Evolutionary conservation across 345 rosid species (phyloP), one percentile per base, ranked within the genome.

Genomic region (Eutrema yunnanense): DNA sequence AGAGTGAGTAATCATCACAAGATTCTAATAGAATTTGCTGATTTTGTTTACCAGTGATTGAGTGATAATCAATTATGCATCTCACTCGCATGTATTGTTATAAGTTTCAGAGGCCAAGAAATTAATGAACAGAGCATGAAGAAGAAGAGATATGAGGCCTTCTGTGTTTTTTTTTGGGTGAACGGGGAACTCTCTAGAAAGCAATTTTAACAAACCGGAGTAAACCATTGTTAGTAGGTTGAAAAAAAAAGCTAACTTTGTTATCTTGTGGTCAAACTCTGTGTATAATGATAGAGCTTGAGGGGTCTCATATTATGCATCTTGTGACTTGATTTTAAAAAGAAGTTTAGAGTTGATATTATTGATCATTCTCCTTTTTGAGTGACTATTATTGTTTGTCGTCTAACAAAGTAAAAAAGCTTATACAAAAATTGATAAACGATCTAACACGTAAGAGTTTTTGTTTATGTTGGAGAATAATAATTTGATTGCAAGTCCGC

Each of bases 1-100:
- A 53, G 52, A 81, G 93, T 92, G 73, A 85, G 93, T 81, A 51
- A 32, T 56, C 40, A 53, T 63, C 30, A 72, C 13, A 49, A 36
- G n/a, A 12, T 12, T 42, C 34, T 26, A 59, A 6, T 29, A 59
- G 27, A 9, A 14, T 9, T 59, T 30, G 4, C 22, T 56, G 59
- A 34, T 57, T 69, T 36, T 13, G 3, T 6, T n/a, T 61, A 33
- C 54, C 34, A 36, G 19, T 33, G 62, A 41, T 29, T 55, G 56
- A 16, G 34, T 64, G 11, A 48, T 48, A 33, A 19, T 34, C 19
- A 19, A 1, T 13, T 6, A 1, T 57, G 53, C 8, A 33, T 57
- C 37, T 71, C 59, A 65, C 12, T 41, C 5, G 3, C 33, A 33
- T 69, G 48, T 13, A 46, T 47, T 57, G 37, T 13, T 36, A 26